Evolutionary conservation across 352 stramenopile species (phyloP).

Genomic region (Discostella stelligera): DNA sequence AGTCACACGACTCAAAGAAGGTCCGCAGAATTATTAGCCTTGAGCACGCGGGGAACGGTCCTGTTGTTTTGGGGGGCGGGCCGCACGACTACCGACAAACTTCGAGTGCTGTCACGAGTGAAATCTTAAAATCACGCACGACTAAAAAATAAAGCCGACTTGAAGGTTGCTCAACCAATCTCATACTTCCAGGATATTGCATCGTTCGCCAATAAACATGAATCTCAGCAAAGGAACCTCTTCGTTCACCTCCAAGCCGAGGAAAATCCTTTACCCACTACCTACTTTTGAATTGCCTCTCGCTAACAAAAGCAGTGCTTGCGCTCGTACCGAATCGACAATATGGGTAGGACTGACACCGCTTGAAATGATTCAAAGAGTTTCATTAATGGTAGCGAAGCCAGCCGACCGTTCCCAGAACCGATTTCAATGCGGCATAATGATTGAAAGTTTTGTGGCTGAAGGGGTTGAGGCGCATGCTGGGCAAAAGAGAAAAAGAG

Average conservation of each 20-base stretch:
- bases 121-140: too few species aligned
- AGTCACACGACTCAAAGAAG: too few species aligned
- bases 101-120: too few species aligned
- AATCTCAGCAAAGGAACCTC: not conserved
- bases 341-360: constrained; percentile 6
- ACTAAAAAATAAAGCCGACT: too few species aligned
- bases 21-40: too few species aligned
- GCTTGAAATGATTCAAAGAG: constrained; percentile 23
- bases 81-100: too few species aligned
- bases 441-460: not conserved
- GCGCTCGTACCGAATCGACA: not conserved
- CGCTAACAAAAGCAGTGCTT: not conserved
- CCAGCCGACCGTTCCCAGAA: not conserved
- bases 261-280: constrained; percentile 21
- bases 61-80: too few species aligned
- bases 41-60: too few species aligned
- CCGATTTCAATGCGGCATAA: constrained; percentile 1
- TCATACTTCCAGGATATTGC: not conserved
- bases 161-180: too few species aligned
- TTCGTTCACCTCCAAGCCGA: constrained; percentile 3
- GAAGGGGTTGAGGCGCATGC: not conserved
- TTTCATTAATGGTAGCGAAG: constrained; percentile 6
- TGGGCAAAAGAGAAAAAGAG: constrained; percentile 9
- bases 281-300: not conserved
- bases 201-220: not conserved